phyloP scores from a whole-genome alignment of 1,284 basidiomycete species.

The Cystobasidium sp. region DNA sequence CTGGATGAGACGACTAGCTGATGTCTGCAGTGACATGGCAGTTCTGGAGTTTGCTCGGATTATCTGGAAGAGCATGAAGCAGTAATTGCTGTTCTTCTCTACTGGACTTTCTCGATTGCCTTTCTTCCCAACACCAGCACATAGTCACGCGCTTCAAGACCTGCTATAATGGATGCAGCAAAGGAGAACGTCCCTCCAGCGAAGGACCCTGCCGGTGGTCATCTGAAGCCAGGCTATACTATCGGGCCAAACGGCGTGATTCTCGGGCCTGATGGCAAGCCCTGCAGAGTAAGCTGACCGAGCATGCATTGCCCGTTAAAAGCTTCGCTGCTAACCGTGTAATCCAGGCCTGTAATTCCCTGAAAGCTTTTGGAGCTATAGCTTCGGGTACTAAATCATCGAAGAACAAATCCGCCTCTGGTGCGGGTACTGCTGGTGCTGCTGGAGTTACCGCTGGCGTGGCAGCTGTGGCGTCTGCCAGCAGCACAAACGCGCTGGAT shows the following conservation, averaged over 20 bases:
- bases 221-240: constrained; percentile 26
- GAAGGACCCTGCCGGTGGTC: background rate
- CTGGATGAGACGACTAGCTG: constrained; percentile 14
- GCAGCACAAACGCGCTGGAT: constrained; percentile 47
- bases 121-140: background rate
- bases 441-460: constrained; percentile 55
- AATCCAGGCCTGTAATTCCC: constrained; percentile 47
- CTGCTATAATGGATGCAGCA: constrained; percentile 17
- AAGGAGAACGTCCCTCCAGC: constrained; percentile 23
- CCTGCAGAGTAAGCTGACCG: constrained; percentile 83
- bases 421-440: constrained; percentile 57
- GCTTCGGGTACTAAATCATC: constrained; percentile 37
- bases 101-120: constrained; percentile 29
- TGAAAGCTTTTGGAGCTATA: constrained; percentile 44
- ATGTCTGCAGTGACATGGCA: constrained; percentile 27
- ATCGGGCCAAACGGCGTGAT: constrained; percentile 67
- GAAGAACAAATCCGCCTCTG: constrained; percentile 54
- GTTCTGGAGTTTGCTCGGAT: background rate
- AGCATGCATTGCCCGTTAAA: constrained; percentile 56
- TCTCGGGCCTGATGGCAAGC: constrained; percentile 87
- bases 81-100: background rate
- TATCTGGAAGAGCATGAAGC: background rate
- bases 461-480: constrained; percentile 44
- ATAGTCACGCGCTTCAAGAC: background rate
- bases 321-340: constrained; percentile 44